phyloP scores from a whole-genome alignment of 2,329 filamentous ascomycete species.

The Colletotrichum viniferum region DNA sequence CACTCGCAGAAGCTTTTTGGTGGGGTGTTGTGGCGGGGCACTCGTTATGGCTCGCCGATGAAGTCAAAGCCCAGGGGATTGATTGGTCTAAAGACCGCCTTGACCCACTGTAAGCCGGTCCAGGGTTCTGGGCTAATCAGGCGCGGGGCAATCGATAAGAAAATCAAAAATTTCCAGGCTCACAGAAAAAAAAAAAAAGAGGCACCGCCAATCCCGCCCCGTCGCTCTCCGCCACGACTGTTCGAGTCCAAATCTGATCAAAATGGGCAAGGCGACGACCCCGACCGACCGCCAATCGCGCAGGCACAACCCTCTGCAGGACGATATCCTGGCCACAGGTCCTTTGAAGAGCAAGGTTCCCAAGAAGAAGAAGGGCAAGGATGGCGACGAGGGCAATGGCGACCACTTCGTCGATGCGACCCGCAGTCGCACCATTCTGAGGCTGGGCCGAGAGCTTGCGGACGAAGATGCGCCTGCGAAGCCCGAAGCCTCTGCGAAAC shows the following conservation, averaged over 20 bases:
- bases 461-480: constrained; percentile 71
- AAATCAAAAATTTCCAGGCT: constrained; percentile 24
- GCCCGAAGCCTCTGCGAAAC: constrained; percentile 42
- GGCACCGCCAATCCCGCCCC: constrained; percentile 1
- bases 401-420: constrained; percentile 85
- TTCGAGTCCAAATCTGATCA: constrained; percentile 23
- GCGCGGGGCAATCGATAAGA: constrained; percentile 38
- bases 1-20: constrained; percentile 23
- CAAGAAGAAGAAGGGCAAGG: constrained; percentile 72
- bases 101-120: background rate
- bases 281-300: constrained; percentile 63
- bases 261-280: constrained; percentile 81
- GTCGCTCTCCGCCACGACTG: constrained; percentile 8
- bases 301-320: constrained; percentile 88
- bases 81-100: background rate
- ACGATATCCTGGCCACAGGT: constrained; percentile 78
- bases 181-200: constrained; percentile 1
- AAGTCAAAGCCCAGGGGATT: constrained; percentile 5
- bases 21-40: constrained; percentile 21
- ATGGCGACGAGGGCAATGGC: constrained; percentile 62
- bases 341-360: constrained; percentile 75
- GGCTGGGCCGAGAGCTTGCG: constrained; percentile 85
- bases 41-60: constrained; percentile 15
- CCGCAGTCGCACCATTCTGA: constrained; percentile 85
- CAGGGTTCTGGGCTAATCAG: constrained; percentile 21